phyloP scores from a whole-genome alignment of 306 rosid species.

The Quercus dentata region DNA sequence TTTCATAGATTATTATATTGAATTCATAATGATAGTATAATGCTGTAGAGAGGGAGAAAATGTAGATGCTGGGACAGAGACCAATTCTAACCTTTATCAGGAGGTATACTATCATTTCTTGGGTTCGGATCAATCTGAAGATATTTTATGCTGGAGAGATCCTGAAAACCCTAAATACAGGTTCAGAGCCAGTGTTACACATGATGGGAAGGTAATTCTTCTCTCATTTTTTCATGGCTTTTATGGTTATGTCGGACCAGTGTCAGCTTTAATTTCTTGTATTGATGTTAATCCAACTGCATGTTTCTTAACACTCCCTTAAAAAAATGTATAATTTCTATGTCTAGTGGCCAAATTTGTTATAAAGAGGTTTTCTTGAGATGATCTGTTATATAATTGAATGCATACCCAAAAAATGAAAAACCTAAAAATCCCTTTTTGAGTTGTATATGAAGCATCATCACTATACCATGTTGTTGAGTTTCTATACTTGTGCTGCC shows the following conservation, averaged over 20 bases:
- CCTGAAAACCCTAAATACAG: conserved; percentile 66
- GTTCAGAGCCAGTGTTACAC: conserved; percentile 61
- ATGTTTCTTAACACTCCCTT: neutral
- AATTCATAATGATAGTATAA: conserved; percentile 15
- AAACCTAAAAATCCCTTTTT: neutral
- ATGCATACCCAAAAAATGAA: neutral
- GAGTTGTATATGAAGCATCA: neutral
- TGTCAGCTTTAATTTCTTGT: neutral
- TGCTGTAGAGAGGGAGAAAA: conserved; percentile 55
- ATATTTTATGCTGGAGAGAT: conserved; percentile 87
- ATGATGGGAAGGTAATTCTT: conserved; percentile 73
- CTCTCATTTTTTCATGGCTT: conserved; percentile 10
- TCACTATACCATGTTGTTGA: neutral
- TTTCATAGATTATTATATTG: conserved; percentile 10
- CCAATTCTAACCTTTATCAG: conserved; percentile 67
- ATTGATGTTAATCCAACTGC: neutral
- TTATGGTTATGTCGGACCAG: conserved; percentile 1
- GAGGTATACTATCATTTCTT: conserved; percentile 79
- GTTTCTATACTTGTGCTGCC: neutral
- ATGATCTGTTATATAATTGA: neutral
- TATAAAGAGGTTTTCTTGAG: neutral
- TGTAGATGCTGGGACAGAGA: conserved; percentile 88
- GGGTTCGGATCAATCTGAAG: conserved; percentile 81
- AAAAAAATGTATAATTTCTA: neutral
- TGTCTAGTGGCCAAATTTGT: too few relatives aligned